Conservation (phyloP, 805 yeast genomes). For the Candida qinlingensis region DNA sequence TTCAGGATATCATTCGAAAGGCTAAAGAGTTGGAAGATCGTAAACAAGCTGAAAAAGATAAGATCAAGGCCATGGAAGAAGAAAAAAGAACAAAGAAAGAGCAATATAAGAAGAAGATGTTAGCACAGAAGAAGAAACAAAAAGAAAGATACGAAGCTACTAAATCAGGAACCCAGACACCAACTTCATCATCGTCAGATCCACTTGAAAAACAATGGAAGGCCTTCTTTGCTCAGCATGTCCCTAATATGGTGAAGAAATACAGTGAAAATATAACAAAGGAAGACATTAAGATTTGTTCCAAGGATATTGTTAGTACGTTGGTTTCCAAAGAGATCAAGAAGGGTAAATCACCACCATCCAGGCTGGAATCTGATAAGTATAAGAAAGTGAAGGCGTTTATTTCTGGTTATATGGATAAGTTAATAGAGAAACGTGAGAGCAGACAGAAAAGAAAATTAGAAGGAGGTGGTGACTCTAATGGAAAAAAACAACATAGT, state of each 20-base stretch:
- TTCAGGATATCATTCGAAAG: conserved; percentile 35
- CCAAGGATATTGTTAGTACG: conserved; percentile 67
- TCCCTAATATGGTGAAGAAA: conserved; percentile 73
- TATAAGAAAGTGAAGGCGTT: conserved; percentile 64
- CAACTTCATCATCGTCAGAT: conserved; percentile 10
- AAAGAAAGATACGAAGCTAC: conserved; percentile 4
- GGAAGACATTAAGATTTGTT: conserved; percentile 69
- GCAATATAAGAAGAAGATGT: conserved; percentile 27
- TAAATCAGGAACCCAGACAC: conserved; percentile 9
- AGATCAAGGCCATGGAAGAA: conserved; percentile 11
- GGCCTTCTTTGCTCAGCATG: conserved; percentile 56
- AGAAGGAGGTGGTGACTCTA: conserved; percentile 1
- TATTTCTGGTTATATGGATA: conserved; percentile 59
- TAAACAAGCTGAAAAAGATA: conserved; percentile 22
- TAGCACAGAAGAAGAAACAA: conserved; percentile 15
- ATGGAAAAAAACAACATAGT: conserved; percentile 3
- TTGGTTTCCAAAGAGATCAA: conserved; percentile 63
- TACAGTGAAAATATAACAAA: conserved; percentile 64
- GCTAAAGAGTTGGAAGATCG: conserved; percentile 29
- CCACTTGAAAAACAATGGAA: conserved; percentile 31
- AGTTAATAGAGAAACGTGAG: conserved; percentile 45
- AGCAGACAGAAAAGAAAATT: conserved; percentile 24
- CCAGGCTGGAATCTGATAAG: conserved; percentile 58
- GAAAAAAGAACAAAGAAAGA: conserved; percentile 27
- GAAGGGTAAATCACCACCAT: conserved; percentile 38